Percentiles rank a stretch among this genome's conserved stretches.
phyloP scores from a whole-genome alignment of 176 grass and related monocot species.

The Oryza rufipogon region DNA sequence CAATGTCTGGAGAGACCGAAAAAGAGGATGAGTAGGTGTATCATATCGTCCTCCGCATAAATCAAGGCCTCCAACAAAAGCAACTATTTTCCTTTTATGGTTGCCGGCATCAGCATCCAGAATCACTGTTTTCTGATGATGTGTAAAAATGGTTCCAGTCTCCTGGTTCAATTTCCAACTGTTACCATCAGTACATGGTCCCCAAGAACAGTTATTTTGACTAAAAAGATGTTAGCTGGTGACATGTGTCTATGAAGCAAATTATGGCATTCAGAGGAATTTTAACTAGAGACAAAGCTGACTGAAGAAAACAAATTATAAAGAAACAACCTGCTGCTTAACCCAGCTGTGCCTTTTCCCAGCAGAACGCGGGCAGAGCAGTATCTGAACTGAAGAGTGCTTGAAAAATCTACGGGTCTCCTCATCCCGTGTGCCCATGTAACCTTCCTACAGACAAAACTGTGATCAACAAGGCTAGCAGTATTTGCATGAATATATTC shows the following conservation, averaged over 20 bases:
- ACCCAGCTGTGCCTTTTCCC: slow-evolving; percentile 80
- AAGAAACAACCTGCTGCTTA: slow-evolving; percentile 66
- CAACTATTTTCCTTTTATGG: slow-evolving; percentile 74
- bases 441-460: slow-evolving; percentile 56
- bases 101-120: slow-evolving; percentile 73
- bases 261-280: background rate
- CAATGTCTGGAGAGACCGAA: slow-evolving; percentile 70
- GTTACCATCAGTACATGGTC: slow-evolving; percentile 14
- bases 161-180: slow-evolving; percentile 53
- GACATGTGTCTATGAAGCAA: background rate
- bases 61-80: slow-evolving; percentile 97
- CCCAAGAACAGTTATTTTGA: background rate
- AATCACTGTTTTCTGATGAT: slow-evolving; percentile 96
- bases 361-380: slow-evolving; percentile 78
- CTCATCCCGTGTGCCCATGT: slow-evolving; percentile 95
- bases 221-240: background rate
- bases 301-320: background rate
- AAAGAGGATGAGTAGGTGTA: slow-evolving; percentile 70
- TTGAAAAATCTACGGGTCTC: slow-evolving; percentile 84
- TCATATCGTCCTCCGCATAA: slow-evolving; percentile 90
- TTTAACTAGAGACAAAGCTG: no score
- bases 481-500: background rate
- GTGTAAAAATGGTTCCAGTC: slow-evolving; percentile 90
- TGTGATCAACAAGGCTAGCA: background rate
- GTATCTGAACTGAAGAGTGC: slow-evolving; percentile 77